Conservation (phyloP, 2,329 filamentous ascomycete species). For the Phoma herbarum region DNA sequence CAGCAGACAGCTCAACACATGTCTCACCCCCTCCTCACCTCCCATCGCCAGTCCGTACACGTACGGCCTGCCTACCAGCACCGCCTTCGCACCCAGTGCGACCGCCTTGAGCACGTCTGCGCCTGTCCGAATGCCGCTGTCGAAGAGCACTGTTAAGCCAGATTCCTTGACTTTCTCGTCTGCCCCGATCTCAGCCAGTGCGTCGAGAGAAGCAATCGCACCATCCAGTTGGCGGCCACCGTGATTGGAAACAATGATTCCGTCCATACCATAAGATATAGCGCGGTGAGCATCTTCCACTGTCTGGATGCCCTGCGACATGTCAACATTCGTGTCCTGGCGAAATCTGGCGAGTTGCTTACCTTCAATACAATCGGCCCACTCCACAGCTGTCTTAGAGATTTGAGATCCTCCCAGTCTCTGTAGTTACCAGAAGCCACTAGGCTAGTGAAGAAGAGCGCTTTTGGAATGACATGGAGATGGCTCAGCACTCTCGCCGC, state of each 20-base stretch:
- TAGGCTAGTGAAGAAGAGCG: conserved; percentile 47
- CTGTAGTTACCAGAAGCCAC: conserved; percentile 49
- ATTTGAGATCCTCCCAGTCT: conserved; percentile 47
- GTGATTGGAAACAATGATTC: conserved; percentile 52
- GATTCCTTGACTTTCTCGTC: conserved; percentile 45
- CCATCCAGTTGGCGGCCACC: conserved; percentile 51
- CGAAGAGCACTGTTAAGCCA: conserved; percentile 46
- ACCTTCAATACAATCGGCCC: conserved; percentile 51
- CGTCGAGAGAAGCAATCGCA: conserved; percentile 46
- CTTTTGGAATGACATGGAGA: conserved; percentile 46
- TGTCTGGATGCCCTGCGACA: conserved; percentile 45
- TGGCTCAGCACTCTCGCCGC: conserved; percentile 47
- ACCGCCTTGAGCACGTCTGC: conserved; percentile 50
- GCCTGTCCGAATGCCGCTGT: conserved; percentile 49
- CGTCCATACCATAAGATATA: conserved; percentile 48
- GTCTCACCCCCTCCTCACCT: conserved; percentile 50
- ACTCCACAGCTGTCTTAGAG: conserved; percentile 47
- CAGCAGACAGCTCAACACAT: conserved; percentile 48
- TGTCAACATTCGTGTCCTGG: background rate
- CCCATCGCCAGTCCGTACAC: conserved; percentile 51
- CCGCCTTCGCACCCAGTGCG: conserved; percentile 49
- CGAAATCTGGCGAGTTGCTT: background rate
- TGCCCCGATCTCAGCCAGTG: conserved; percentile 47
- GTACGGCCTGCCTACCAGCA: conserved; percentile 49
- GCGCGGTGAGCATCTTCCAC: conserved; percentile 49